These are phyloP conservation scores for Umbelopsis ramanniana DNA, from an alignment of 192 early-diverging fungal genomes.

Conservation along the genomic window DNA sequence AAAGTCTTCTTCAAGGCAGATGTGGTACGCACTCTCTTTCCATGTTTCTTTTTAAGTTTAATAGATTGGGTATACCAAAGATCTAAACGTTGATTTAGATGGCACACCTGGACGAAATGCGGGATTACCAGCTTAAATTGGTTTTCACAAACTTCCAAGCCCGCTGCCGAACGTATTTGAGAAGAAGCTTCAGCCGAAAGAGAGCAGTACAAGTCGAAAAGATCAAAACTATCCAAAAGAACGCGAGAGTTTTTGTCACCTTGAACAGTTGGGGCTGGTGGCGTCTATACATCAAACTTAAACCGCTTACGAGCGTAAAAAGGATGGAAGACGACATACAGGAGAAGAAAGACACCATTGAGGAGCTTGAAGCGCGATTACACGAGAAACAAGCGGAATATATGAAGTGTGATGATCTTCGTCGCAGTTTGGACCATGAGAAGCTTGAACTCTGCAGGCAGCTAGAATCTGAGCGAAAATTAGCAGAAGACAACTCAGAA, in stretches of 20 bases:
- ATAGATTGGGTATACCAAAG: slow-evolving; percentile 27
- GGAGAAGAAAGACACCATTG: not conserved
- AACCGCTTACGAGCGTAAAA: slow-evolving; percentile 75
- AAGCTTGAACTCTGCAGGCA: not conserved
- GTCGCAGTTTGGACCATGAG: not conserved
- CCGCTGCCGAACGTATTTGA: slow-evolving; percentile 82
- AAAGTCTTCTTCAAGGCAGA: slow-evolving; percentile 98
- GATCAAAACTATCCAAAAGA: slow-evolving; percentile 94
- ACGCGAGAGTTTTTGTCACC: slow-evolving; percentile 86
- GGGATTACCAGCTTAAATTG: slow-evolving; percentile 83
- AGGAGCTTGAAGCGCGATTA: not conserved
- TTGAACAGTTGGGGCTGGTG: slow-evolving; percentile 96
- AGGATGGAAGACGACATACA: slow-evolving; percentile 28
- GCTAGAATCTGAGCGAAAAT: not conserved
- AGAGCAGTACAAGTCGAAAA: slow-evolving; percentile 72
- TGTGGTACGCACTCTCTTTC: slow-evolving; percentile 59
- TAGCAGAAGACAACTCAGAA: not conserved
- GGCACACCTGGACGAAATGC: slow-evolving; percentile 90
- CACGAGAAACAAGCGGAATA: not conserved
- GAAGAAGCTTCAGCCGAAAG: slow-evolving; percentile 61
- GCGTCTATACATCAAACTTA: slow-evolving; percentile 91
- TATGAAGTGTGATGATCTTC: not conserved
- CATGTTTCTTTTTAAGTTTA: not conserved
- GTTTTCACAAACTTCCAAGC: slow-evolving; percentile 89
- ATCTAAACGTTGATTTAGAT: slow-evolving; percentile 55